Evolutionary conservation across 345 rosid genomes (phyloP).

Genomic region (Durio zibethinus): DNA sequence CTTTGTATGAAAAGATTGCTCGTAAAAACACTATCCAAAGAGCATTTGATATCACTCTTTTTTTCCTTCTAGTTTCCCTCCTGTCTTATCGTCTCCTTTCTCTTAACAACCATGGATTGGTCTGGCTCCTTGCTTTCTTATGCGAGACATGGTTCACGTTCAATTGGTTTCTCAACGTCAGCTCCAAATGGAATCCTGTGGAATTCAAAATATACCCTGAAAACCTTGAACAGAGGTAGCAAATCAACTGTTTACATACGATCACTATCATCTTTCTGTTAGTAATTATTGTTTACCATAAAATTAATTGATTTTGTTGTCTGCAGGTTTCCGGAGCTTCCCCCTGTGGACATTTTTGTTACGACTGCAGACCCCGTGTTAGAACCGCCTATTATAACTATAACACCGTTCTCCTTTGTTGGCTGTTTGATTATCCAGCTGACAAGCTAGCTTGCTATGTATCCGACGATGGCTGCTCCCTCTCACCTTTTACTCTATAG

Average conservation of each 20-base stretch:
- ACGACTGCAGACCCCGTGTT: conserved; percentile 24
- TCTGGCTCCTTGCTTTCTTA: conserved; percentile 56
- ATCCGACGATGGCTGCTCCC: conserved; percentile 61
- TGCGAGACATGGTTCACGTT: conserved; percentile 64
- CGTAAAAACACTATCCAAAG: conserved; percentile 30
- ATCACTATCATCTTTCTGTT: background rate
- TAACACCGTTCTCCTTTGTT: conserved; percentile 30
- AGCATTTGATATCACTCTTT: conserved; percentile 29
- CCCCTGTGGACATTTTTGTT: conserved; percentile 28
- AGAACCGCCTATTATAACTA: conserved; percentile 26
- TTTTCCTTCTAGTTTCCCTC: conserved; percentile 34
- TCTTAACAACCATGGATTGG: conserved; percentile 32
- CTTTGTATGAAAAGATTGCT: conserved; percentile 29
- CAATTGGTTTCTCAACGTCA: conserved; percentile 41
- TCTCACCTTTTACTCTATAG: conserved; percentile 49
- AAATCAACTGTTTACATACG: too few species aligned
- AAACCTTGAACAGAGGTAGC: conserved; percentile 25
- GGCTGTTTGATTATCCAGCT: conserved; percentile 11
- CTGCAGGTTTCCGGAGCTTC: conserved; percentile 11
- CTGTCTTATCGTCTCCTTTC: conserved; percentile 35
- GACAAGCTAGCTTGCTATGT: conserved; percentile 29
- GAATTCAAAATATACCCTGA: conserved; percentile 38
- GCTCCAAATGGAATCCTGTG: conserved; percentile 60
- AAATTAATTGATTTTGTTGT: background rate
- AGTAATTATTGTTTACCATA: background rate